phyloP scores from a whole-genome alignment of 768 basidiomycete genomes.

The Trametes maxima region DNA sequence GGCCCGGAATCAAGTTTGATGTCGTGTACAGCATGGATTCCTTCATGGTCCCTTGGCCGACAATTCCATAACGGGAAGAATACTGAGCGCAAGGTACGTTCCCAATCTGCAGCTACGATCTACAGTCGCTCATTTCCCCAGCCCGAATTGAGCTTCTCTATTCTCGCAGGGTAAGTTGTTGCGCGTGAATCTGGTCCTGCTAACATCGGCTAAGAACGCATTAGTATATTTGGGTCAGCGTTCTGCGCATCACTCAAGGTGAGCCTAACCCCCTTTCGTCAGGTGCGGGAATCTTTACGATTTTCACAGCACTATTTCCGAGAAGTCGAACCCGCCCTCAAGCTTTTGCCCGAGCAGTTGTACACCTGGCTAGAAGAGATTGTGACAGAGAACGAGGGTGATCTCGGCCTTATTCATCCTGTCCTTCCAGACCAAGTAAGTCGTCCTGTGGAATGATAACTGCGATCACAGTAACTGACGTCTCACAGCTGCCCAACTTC shows the following conservation, averaged over 20 bases:
- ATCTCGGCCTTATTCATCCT: conserved; percentile 30
- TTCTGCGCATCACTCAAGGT: conserved; percentile 34
- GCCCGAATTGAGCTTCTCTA: conserved; percentile 31
- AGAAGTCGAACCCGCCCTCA: conserved; percentile 29
- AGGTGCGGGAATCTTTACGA: neutral
- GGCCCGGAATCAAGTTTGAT: neutral
- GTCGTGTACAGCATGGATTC: conserved; percentile 26
- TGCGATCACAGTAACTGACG: neutral
- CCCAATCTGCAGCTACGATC: neutral
- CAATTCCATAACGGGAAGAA: conserved; percentile 27
- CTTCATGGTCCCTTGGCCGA: conserved; percentile 30
- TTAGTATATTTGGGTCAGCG: conserved; percentile 32
- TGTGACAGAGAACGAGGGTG: conserved; percentile 29
- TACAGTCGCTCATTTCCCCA: neutral
- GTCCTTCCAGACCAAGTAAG: conserved; percentile 30
- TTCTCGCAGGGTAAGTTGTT: conserved; percentile 27
- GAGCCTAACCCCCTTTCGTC: neutral
- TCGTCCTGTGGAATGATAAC: neutral
- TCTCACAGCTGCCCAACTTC: conserved; percentile 29
- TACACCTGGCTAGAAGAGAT: conserved; percentile 31
- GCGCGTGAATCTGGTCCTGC: neutral
- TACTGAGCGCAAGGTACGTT: conserved; percentile 25
- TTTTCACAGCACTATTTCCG: conserved; percentile 28
- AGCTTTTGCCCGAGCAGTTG: conserved; percentile 27
- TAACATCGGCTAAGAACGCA: neutral